These are phyloP conservation scores for Fonsecaea pedrosoi DNA, from an alignment of 2,329 filamentous ascomycete genomes.

Conservation along the genomic window DNA sequence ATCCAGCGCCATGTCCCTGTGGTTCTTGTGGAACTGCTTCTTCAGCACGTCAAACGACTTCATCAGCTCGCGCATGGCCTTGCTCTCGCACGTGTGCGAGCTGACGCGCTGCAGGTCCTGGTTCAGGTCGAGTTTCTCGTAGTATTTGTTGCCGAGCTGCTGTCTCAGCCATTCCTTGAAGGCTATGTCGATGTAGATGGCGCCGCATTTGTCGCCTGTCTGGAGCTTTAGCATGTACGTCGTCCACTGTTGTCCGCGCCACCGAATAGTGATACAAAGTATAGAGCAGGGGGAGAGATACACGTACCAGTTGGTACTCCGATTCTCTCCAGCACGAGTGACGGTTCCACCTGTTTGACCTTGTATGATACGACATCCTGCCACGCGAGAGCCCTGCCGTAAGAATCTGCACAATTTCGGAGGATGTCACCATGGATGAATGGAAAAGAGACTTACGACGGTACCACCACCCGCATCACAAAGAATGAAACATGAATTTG, in stretches of 20 bases:
- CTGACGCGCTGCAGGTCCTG: background rate
- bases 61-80: conserved; percentile 1
- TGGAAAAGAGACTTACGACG: background rate
- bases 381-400: background rate
- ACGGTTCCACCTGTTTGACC: background rate
- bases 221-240: background rate
- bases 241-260: too few relatives aligned
- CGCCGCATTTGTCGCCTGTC: background rate
- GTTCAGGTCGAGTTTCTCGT: background rate
- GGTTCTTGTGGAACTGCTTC: background rate
- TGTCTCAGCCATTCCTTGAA: background rate
- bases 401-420: background rate
- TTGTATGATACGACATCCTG: background rate
- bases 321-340: background rate
- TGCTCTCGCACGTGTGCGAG: background rate
- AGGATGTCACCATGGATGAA: background rate
- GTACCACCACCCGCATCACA: background rate
- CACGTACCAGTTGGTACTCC: background rate
- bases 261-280: too few relatives aligned
- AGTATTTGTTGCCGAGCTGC: background rate
- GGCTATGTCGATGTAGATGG: background rate
- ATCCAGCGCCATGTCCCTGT: background rate
- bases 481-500: background rate
- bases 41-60: background rate
- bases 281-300: too few relatives aligned